Conservation (phyloP, 768 basidiomycete genomes). For the Kwoniella dendrophila region DNA sequence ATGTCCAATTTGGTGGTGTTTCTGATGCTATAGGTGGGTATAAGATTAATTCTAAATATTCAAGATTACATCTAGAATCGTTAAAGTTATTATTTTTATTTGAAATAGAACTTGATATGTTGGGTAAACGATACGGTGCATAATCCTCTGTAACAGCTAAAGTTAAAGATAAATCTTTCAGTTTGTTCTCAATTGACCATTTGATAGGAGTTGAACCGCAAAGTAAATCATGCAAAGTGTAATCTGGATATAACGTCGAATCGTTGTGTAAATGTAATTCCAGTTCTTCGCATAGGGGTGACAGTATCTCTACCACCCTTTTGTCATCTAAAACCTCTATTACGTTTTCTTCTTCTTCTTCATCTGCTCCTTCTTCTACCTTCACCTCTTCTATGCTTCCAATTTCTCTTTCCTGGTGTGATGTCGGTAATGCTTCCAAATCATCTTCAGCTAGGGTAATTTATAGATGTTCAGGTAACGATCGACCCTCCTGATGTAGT, state of each 20-base stretch:
- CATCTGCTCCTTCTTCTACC: neutral
- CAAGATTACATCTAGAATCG: neutral
- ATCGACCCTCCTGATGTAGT: neutral
- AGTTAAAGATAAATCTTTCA: neutral
- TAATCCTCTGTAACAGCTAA: neutral
- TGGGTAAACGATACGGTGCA: neutral
- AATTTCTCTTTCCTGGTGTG: neutral
- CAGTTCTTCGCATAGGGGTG: neutral
- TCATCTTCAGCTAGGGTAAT: neutral
- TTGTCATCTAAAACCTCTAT: neutral
- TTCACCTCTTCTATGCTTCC: neutral
- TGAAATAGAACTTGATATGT: neutral
- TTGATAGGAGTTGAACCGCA: neutral
- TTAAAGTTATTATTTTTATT: neutral
- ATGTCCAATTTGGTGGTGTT: neutral
- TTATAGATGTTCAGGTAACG: neutral
- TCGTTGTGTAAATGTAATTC: neutral
- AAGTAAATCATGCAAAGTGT: neutral
- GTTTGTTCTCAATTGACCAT: neutral
- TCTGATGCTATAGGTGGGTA: neutral
- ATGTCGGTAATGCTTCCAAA: neutral
- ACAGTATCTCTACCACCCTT: neutral
- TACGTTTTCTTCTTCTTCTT: neutral
- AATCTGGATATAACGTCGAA: neutral
- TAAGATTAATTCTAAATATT: neutral